Evolutionary conservation across 495 filamentous ascomycete species (phyloP).

Genomic region (Tuber borchii): DNA sequence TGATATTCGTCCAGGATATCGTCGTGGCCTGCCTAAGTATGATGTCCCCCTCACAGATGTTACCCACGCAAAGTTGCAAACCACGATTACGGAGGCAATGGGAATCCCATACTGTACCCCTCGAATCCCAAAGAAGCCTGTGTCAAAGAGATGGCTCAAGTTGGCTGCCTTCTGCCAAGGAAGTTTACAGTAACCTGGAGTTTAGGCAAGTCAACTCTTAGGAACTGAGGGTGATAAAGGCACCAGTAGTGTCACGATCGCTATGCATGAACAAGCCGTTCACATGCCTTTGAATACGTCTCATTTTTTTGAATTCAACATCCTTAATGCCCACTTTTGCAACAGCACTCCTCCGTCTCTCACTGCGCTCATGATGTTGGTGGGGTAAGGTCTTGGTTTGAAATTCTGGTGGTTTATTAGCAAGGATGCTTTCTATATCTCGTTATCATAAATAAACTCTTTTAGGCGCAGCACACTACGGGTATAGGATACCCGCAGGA

Average conservation of each 20-base stretch:
- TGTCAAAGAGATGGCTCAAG: neutral
- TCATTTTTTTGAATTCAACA: neutral
- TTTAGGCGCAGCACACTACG: neutral
- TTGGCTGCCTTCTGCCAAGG: neutral
- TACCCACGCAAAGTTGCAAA: neutral
- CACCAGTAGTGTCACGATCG: neutral
- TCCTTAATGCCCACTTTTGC: neutral
- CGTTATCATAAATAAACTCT: neutral
- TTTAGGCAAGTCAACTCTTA: neutral
- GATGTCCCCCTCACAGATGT: neutral
- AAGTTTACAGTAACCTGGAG: neutral
- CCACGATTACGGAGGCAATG: neutral
- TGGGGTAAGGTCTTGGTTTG: neutral
- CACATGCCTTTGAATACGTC: neutral
- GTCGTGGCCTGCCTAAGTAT: neutral
- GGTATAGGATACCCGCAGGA: neutral
- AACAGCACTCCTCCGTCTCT: neutral
- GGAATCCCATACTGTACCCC: neutral
- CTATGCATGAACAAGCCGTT: neutral
- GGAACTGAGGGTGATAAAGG: neutral
- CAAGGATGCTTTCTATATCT: no score
- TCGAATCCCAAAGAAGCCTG: neutral
- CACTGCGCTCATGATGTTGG: neutral
- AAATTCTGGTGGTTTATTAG: no score
- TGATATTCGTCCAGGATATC: neutral